Evolutionary conservation across 1,284 basidiomycete genomes (phyloP).

Genomic region (Farysia itapuensis): DNA sequence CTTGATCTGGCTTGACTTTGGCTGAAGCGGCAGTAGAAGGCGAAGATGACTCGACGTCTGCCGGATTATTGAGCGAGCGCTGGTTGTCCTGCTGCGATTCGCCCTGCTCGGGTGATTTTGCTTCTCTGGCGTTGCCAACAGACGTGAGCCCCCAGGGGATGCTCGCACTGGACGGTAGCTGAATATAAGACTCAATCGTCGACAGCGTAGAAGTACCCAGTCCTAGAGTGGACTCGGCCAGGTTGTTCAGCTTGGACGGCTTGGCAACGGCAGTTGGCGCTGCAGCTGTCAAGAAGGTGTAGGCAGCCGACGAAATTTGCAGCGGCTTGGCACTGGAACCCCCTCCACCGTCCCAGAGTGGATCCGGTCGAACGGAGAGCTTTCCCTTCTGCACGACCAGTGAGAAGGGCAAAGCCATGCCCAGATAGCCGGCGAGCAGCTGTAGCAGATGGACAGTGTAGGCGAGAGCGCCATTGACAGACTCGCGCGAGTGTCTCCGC

Average conservation of each 20-base stretch:
- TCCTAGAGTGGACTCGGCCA: constrained; percentile 36
- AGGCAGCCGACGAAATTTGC: constrained; percentile 30
- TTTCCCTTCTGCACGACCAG: constrained; percentile 30
- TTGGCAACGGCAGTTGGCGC: neutral
- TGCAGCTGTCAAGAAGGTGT: constrained; percentile 19
- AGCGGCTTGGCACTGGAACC: constrained; percentile 37
- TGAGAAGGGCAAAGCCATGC: constrained; percentile 39
- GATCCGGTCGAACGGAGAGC: constrained; percentile 26
- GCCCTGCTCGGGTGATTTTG: neutral
- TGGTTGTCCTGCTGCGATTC: neutral
- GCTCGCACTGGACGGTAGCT: constrained; percentile 18
- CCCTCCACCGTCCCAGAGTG: constrained; percentile 39
- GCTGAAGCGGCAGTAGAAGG: neutral
- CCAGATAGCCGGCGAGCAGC: constrained; percentile 37
- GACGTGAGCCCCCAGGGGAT: constrained; percentile 31
- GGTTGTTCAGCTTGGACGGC: constrained; percentile 18
- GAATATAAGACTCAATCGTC: constrained; percentile 42
- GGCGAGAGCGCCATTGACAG: constrained; percentile 42
- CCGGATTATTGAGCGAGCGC: neutral
- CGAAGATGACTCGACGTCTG: neutral
- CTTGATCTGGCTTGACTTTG: constrained; percentile 20
- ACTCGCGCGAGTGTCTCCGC: constrained; percentile 34
- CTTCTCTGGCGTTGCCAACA: neutral
- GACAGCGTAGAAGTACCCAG: constrained; percentile 43
- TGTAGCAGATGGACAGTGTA: constrained; percentile 36